Conservation (phyloP, 2,329 filamentous ascomycete genomes). For the Elsinoe batatas region DNA sequence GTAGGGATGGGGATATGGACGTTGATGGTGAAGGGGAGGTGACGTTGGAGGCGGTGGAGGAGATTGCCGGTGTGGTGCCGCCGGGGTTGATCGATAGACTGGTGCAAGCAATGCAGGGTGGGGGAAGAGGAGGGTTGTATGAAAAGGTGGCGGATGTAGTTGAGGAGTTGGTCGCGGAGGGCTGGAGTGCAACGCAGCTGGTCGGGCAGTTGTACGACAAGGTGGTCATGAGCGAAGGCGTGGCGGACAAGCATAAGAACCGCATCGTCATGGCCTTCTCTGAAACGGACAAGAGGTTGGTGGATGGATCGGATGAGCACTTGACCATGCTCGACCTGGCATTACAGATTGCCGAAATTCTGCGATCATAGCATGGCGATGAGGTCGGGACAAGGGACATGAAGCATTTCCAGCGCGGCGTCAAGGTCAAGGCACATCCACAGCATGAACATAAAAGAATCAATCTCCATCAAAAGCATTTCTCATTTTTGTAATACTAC, state of each 20-base stretch:
- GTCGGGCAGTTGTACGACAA: conserved; percentile 76
- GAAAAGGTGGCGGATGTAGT: conserved; percentile 66
- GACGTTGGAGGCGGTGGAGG: conserved; percentile 72
- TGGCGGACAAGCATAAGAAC: conserved; percentile 80
- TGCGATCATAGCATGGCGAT: conserved; percentile 4
- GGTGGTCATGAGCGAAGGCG: conserved; percentile 62
- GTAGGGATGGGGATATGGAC: conserved; percentile 48
- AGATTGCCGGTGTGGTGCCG: conserved; percentile 93
- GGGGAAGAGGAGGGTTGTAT: conserved; percentile 52
- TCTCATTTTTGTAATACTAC: conserved; percentile 4
- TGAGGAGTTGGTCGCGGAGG: conserved; percentile 86
- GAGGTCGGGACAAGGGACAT: not conserved
- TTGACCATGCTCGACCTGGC: conserved; percentile 78
- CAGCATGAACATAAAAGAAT: not conserved
- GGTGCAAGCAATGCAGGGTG: conserved; percentile 65
- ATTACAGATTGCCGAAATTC: conserved; percentile 51
- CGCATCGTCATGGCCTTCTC: conserved; percentile 83
- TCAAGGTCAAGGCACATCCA: not conserved
- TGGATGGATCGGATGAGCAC: conserved; percentile 94
- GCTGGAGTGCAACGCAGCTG: conserved; percentile 90
- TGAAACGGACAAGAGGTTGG: conserved; percentile 84
- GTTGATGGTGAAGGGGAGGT: conserved; percentile 41
- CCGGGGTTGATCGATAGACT: conserved; percentile 60
- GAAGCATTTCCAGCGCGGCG: conserved; percentile 8
- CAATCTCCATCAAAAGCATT: not conserved